Percentiles rank a stretch among this genome's conserved stretches.
Conservation (phyloP, 768 basidiomycete genomes). For the Lactifluus pinguis region DNA sequence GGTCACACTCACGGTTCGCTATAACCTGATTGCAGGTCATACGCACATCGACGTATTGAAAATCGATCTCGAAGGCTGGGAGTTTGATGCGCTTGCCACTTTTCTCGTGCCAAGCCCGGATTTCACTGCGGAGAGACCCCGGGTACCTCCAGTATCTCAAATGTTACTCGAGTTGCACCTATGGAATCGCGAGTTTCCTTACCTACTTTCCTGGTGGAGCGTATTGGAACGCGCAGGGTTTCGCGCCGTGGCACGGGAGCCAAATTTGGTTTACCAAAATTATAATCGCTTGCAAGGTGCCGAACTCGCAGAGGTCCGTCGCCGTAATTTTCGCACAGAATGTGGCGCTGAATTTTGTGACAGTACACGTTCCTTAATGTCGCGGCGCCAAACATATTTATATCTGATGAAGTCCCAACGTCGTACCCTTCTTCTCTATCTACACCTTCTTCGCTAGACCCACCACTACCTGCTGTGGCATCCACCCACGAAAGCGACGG, state of each 20-base stretch:
- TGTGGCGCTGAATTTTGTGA: neutral
- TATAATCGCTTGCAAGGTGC: constrained; percentile 22
- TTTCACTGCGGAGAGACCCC: constrained; percentile 26
- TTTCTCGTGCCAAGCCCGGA: constrained; percentile 32
- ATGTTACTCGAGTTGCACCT: constrained; percentile 39
- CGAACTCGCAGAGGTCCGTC: constrained; percentile 27
- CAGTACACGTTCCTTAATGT: constrained; percentile 14
- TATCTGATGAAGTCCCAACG: neutral
- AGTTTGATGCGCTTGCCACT: constrained; percentile 35
- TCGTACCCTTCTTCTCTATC: neutral
- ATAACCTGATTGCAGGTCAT: constrained; percentile 20
- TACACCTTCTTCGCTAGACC: neutral
- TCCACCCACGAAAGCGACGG: neutral
- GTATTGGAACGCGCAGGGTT: constrained; percentile 38
- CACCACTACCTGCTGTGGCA: neutral
- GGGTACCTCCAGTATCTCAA: constrained; percentile 36
- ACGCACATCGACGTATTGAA: constrained; percentile 34
- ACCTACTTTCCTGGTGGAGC: constrained; percentile 37
- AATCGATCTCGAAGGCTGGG: constrained; percentile 42
- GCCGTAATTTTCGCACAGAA: too few species aligned
- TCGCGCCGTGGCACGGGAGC: constrained; percentile 39
- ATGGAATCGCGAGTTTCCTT: constrained; percentile 19
- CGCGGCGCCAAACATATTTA: constrained; percentile 4
- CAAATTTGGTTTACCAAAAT: constrained; percentile 29
- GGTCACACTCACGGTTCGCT: neutral